Conservation (phyloP, 1,284 basidiomycete species). For the Athelia sp. region DNA sequence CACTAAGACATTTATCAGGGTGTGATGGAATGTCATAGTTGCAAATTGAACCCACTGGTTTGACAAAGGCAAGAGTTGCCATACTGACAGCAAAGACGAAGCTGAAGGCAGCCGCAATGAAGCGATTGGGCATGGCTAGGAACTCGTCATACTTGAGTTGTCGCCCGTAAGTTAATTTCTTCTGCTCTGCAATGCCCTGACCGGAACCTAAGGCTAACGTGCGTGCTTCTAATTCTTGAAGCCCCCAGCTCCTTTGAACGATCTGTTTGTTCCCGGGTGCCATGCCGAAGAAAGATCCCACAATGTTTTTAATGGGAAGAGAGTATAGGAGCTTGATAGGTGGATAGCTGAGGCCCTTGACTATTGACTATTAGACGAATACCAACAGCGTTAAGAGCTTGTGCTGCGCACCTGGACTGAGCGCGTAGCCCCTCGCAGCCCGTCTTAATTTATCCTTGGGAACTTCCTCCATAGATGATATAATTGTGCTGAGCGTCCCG, state of each 20-base stretch:
- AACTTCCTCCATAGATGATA: constrained; percentile 42
- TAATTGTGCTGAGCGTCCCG: constrained; percentile 59
- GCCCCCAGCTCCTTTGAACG: constrained; percentile 77
- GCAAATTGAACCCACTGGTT: constrained; percentile 38
- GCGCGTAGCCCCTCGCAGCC: constrained; percentile 35
- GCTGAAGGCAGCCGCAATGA: constrained; percentile 41
- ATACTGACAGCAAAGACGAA: constrained; percentile 30
- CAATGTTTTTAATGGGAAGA: constrained; percentile 38
- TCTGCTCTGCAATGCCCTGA: constrained; percentile 13
- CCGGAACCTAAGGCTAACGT: constrained; percentile 12
- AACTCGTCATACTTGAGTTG: constrained; percentile 77
- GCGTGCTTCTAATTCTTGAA: constrained; percentile 44
- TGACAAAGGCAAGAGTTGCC: constrained; percentile 26
- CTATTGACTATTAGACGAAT: constrained; percentile 10
- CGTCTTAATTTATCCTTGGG: constrained; percentile 32
- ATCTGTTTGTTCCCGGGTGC: constrained; percentile 54
- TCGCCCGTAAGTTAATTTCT: constrained; percentile 47
- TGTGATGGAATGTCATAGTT: too few relatives aligned
- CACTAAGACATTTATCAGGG: constrained; percentile 28
- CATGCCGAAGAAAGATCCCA: constrained; percentile 66
- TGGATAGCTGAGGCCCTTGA: constrained; percentile 31
- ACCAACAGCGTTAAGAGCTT: constrained; percentile 11
- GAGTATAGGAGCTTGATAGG: constrained; percentile 38
- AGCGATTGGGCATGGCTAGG: constrained; percentile 32
- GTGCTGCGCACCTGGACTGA: constrained; percentile 48